phyloP scores from a whole-genome alignment of 148 eudicot genomes.

The Dianthus caryophyllus region DNA sequence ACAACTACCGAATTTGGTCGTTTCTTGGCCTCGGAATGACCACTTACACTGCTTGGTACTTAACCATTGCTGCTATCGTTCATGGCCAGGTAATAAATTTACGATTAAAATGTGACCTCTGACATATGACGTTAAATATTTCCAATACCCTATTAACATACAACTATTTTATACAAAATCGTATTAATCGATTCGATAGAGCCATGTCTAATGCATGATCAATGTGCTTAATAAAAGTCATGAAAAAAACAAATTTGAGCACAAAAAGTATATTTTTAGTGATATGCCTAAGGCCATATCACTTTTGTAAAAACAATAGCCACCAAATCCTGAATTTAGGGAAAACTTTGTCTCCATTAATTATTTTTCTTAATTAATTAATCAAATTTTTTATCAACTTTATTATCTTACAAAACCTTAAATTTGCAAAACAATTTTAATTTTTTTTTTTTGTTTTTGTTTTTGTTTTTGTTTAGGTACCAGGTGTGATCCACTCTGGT shows the following conservation, averaged over 20 bases:
- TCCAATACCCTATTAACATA: background rate
- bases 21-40: conserved; percentile 74
- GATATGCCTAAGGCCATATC: conserved; percentile 6
- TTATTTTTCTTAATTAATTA: conserved; percentile 7
- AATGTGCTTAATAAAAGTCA: background rate
- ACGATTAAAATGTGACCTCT: no score
- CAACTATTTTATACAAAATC: no score
- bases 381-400: conserved; percentile 6
- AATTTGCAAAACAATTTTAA: no score
- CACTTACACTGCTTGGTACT: conserved; percentile 76
- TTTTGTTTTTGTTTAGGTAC: conserved; percentile 25
- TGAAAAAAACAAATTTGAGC: background rate
- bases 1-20: conserved; percentile 70
- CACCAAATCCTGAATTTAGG: conserved; percentile 16
- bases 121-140: no score
- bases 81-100: conserved; percentile 52
- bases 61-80: conserved; percentile 53
- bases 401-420: conserved; percentile 1
- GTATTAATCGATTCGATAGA: background rate
- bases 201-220: background rate
- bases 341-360: conserved; percentile 3
- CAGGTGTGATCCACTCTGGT: conserved; percentile 61
- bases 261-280: conserved; percentile 2
- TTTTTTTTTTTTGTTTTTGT: no score
- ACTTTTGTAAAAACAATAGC: background rate